Conservation (phyloP, 75 land plant species). For the Sequoia sempervirens region DNA sequence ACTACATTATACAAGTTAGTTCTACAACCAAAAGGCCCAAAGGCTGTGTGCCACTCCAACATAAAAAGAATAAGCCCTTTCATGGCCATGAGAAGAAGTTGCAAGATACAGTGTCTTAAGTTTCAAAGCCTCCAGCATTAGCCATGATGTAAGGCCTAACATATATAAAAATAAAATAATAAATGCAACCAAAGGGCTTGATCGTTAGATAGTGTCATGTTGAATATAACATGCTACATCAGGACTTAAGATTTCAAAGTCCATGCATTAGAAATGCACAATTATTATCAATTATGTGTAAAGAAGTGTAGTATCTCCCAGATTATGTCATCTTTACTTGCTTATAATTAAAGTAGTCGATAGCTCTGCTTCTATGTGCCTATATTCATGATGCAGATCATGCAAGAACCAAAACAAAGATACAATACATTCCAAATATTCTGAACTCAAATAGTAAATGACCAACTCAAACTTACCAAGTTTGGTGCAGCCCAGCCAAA, state of each 20-base stretch:
- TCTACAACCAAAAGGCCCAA: neutral
- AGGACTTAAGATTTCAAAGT: neutral
- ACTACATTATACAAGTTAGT: neutral
- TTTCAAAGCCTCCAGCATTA: neutral
- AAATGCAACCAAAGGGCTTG: neutral
- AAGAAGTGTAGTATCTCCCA: neutral
- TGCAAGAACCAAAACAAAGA: neutral
- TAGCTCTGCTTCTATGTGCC: neutral
- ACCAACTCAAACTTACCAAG: slow-evolving; percentile 41
- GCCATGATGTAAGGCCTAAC: neutral
- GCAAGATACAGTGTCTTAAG: neutral
- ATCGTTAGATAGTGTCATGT: neutral
- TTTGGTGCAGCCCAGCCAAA: slow-evolving; percentile 97
- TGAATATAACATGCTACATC: neutral
- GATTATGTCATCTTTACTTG: neutral
- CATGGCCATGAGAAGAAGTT: neutral
- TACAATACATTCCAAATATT: neutral
- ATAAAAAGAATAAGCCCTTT: neutral
- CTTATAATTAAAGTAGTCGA: neutral
- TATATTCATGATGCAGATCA: neutral
- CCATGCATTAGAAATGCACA: neutral
- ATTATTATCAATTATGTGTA: neutral
- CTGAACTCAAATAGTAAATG: slow-evolving; percentile 6
- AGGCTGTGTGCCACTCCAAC: neutral
- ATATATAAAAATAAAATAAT: neutral